A percentile compares a stretch with the other conserved stretches of the same genome.
phyloP scores from a whole-genome alignment of 2,329 filamentous ascomycete species.

The Neopestalotiopsis rosae region DNA sequence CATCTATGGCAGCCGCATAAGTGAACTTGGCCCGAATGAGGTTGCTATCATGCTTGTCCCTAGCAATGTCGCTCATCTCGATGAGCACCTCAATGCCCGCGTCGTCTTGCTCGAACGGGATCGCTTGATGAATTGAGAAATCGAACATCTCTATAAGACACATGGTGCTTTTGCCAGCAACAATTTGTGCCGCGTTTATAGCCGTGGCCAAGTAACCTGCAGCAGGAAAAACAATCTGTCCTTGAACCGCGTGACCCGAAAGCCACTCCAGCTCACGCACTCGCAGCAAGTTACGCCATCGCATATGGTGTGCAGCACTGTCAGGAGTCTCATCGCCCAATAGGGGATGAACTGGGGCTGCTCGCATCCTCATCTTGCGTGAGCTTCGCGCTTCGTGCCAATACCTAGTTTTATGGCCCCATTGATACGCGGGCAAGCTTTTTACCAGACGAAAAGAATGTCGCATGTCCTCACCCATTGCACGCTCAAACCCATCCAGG shows the following conservation, averaged over 20 bases:
- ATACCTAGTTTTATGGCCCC: constrained; percentile 22
- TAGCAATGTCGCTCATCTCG: constrained; percentile 3
- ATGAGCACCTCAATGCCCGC: constrained; percentile 22
- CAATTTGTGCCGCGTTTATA: constrained; percentile 20
- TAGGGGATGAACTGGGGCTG: constrained; percentile 14
- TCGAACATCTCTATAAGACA: constrained; percentile 23
- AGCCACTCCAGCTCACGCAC: constrained; percentile 23
- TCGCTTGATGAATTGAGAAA: constrained; percentile 24
- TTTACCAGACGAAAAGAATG: constrained; percentile 17
- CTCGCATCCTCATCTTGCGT: not conserved
- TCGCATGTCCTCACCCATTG: not conserved
- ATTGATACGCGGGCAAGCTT: constrained; percentile 23
- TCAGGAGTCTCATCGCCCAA: constrained; percentile 21
- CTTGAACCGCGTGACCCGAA: constrained; percentile 23
- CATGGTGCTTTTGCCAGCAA: constrained; percentile 11
- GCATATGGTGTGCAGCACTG: constrained; percentile 16
- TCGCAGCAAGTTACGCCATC: constrained; percentile 23
- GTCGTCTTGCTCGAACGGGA: constrained; percentile 19
- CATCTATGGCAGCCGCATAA: constrained; percentile 7
- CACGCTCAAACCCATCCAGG: not conserved
- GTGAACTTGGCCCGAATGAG: constrained; percentile 16
- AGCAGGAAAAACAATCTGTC: constrained; percentile 26
- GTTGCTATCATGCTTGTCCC: constrained; percentile 1
- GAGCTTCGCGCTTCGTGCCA: constrained; percentile 26
- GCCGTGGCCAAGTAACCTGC: constrained; percentile 24